Evolutionary conservation across 2,329 filamentous ascomycete species (phyloP).

Genomic region (Tolypocladium sp.): DNA sequence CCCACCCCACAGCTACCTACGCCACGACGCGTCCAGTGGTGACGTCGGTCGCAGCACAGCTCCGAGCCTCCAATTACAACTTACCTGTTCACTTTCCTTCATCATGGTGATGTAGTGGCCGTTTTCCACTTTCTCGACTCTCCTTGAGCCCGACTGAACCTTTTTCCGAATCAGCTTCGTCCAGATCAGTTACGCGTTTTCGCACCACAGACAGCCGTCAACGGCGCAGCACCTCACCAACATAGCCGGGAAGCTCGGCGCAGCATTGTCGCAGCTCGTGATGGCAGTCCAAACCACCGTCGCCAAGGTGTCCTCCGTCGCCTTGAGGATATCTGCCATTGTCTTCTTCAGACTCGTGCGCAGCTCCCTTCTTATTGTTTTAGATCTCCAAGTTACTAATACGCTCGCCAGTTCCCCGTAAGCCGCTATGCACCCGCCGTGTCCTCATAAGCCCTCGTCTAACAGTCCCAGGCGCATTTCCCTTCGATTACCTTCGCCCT

Average conservation of each 20-base stretch:
- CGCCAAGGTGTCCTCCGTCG: constrained; percentile 25
- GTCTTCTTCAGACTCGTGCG: constrained; percentile 27
- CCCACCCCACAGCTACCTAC: background rate
- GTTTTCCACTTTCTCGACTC: background rate
- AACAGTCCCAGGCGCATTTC: constrained; percentile 23
- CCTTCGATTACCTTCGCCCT: constrained; percentile 50
- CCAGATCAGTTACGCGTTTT: background rate
- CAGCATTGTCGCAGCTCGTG: background rate
- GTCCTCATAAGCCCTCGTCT: background rate
- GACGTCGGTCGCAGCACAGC: background rate
- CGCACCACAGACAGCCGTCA: background rate
- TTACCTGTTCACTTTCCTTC: background rate
- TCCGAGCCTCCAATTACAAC: background rate
- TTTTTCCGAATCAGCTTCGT: background rate
- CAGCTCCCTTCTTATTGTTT: constrained; percentile 1
- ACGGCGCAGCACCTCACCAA: background rate
- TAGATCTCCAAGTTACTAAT: constrained; percentile 4
- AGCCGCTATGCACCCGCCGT: constrained; percentile 6
- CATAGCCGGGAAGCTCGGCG: too few relatives aligned
- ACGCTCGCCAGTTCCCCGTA: constrained; percentile 24
- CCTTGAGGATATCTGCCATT: constrained; percentile 25
- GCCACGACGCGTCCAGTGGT: background rate
- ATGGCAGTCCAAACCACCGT: constrained; percentile 17
- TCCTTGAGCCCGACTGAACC: background rate
- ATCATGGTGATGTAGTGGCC: background rate